Percentiles rank a stretch among this genome's conserved stretches.
Conservation (phyloP, 1,284 basidiomycete genomes). For the Prillingera fragicola region DNA sequence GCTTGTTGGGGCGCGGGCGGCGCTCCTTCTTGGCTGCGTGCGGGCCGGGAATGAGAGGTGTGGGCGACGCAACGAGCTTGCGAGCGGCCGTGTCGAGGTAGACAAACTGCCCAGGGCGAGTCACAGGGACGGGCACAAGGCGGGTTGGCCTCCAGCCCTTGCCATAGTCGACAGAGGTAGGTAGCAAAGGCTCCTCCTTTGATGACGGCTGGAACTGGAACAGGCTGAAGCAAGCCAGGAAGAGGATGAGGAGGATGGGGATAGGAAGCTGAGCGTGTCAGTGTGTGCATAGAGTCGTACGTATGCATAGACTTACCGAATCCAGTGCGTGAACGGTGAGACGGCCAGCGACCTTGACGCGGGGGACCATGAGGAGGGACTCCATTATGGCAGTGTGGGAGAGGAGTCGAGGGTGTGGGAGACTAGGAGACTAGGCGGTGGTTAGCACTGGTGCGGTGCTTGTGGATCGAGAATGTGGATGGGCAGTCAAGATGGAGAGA, state of each 20-base stretch:
- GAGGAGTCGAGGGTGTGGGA: no score
- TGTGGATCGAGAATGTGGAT: no score
- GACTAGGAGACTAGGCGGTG: no score
- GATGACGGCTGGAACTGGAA: slow-evolving; percentile 5
- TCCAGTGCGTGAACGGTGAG: slow-evolving; percentile 5
- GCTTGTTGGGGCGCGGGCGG: neutral
- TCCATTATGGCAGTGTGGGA: no score
- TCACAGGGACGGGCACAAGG: slow-evolving; percentile 4
- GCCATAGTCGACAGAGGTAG: neutral
- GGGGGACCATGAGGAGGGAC: neutral
- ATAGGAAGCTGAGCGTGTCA: slow-evolving; percentile 7
- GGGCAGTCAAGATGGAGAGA: no score
- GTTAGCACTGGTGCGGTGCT: no score
- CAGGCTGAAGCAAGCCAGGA: slow-evolving; percentile 4
- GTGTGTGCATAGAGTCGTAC: neutral
- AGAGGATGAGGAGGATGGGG: slow-evolving; percentile 5
- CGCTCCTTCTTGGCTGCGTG: no score
- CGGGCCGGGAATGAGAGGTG: slow-evolving; percentile 6
- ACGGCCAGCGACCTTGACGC: slow-evolving; percentile 4
- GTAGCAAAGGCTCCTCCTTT: neutral
- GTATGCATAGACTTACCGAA: slow-evolving; percentile 2
- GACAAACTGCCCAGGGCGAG: slow-evolving; percentile 4
- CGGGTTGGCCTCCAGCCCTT: neutral
- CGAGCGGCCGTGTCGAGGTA: slow-evolving; percentile 10
- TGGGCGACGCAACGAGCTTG: slow-evolving; percentile 7